Base-by-base conservation (phyloP, 805 yeast genomes). In the Kluyveromyces nonfermentans region DNA sequence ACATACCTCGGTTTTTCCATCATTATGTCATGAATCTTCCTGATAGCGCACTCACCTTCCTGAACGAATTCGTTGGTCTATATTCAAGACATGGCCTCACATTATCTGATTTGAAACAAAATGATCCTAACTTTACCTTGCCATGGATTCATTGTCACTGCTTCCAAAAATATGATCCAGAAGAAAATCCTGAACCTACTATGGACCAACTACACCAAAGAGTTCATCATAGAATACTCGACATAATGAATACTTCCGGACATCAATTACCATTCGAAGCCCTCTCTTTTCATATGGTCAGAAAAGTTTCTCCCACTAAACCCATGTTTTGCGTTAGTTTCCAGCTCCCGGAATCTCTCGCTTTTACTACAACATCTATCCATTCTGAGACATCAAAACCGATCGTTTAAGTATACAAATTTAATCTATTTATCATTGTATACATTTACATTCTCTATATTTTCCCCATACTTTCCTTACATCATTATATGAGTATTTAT, bases 1-100 rank as follows among this genome's bases (percentile, higher is more conserved):
- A 47, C 12, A 47, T 61, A 16, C 44, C 46, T 5, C 52, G 58
- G n/a, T 59, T 55, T 40, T 54, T 58, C 51, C 62, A 77, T 37
- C 89, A 88, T 57, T 93, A 78, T 56, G 95, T 87, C 9, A 93
- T 93, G 98, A 93, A 93, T 59, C 72, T 93, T 45, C 99, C 99
- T 2, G 98, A 87, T 57, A 75, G 88, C 37, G 97, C 98, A 0
- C 69, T 93, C 18, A 80, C 82, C 16, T 93, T 93, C 55, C 65
- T 88, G 43, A 80, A 81, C 53, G 84, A 82, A 40, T 90, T 77
- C 55, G 69, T 78, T 30, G 96, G 97, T 0, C 68, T 89, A 22
- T 85, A 82, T 60, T 50, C 70, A 34, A 32, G 46, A 15, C 31
- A 43, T 32, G 41, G 41, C 21, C 34, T 38, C 20, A 35, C 49